Evolutionary conservation across 768 basidiomycete species (phyloP), one percentile per base, ranked within the genome.

Genomic region (Leccinum pellstonianum): DNA sequence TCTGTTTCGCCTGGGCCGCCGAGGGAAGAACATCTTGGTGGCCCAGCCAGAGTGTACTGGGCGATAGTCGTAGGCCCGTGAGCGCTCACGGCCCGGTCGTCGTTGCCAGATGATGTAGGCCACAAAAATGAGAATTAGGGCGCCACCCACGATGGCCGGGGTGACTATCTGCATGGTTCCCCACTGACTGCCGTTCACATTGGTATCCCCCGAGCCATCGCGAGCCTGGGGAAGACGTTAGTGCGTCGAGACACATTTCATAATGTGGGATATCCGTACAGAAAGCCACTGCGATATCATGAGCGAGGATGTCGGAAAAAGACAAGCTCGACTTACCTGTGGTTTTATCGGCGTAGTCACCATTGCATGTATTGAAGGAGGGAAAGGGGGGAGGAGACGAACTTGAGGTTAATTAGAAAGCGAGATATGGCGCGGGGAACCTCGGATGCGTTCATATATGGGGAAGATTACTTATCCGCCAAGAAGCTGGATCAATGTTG

Each of bases 81-180:
- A 23, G 47, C 31, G 56, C 43, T 54, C 43, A 19, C 47, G 56
- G 21, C 58, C 49, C 1, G 57, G 52, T 48, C 62, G 59, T 48
- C 66, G 69, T 66, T 62, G 54, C 66, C 68, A 73, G 35, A 71
- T 47, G 59, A 75, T 43, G 35, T 64, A 66, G 35, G 25, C 58
- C 17, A 37, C 55, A 35, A 73, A 68, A 31, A 68, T 6, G 1
- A 69, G 49, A 25, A 74, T 49, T 15, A 78, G 68, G 41, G 33
- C 65, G 5, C 68, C 64, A 29, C 74, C 77, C 10, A 76, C 72
- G 46, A 77, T 68, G 55, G 69, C 65, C 7, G 78, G 77, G 0
- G 68, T 47, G 10, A 68, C 71, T 51, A 78, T 76, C 53, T 79
- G 77, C 8, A 72, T 37, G 14, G 73, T 6, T 14, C 53, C 53